phyloP scores from a whole-genome alignment of 2,329 filamentous ascomycete genomes.

The Bipolaris zeicola region DNA sequence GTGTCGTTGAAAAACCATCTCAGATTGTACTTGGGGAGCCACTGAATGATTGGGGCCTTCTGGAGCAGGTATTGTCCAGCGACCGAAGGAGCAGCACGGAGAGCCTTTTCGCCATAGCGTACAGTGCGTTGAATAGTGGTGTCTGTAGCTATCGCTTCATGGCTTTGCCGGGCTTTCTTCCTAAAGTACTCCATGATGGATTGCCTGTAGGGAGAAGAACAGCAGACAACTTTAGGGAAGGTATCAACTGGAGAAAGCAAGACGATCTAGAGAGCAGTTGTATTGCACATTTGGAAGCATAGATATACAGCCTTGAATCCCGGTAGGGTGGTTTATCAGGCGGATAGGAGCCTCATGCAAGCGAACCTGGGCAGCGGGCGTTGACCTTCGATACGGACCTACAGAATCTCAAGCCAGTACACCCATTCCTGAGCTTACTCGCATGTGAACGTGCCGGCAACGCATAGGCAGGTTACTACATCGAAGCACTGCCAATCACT shows the following conservation, averaged over 20 bases:
- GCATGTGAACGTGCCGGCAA: constrained; percentile 22
- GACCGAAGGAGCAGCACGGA: constrained; percentile 56
- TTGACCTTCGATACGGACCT: constrained; percentile 19
- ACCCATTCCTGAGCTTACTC: constrained; percentile 17
- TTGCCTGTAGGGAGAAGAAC: neutral
- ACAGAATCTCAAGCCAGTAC: constrained; percentile 21
- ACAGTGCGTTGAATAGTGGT: constrained; percentile 36
- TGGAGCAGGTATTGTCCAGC: constrained; percentile 62
- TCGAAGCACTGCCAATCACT: constrained; percentile 11
- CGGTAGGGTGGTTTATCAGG: constrained; percentile 2
- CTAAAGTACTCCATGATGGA: constrained; percentile 33
- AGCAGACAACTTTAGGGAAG: neutral
- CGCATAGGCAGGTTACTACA: constrained; percentile 7
- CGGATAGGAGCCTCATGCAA: constrained; percentile 5
- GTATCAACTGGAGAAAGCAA: neutral
- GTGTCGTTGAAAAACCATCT: constrained; percentile 67
- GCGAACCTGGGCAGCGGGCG: constrained; percentile 3
- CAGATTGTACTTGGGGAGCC: constrained; percentile 66
- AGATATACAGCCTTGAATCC: constrained; percentile 11
- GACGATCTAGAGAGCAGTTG: neutral
- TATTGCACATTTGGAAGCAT: neutral
- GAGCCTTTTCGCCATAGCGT: constrained; percentile 40
- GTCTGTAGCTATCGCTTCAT: constrained; percentile 31
- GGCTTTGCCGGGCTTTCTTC: constrained; percentile 19
- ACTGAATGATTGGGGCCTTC: constrained; percentile 66